Base-by-base conservation (phyloP, 1,284 basidiomycete species). In the Pseudozyma sp. region DNA sequence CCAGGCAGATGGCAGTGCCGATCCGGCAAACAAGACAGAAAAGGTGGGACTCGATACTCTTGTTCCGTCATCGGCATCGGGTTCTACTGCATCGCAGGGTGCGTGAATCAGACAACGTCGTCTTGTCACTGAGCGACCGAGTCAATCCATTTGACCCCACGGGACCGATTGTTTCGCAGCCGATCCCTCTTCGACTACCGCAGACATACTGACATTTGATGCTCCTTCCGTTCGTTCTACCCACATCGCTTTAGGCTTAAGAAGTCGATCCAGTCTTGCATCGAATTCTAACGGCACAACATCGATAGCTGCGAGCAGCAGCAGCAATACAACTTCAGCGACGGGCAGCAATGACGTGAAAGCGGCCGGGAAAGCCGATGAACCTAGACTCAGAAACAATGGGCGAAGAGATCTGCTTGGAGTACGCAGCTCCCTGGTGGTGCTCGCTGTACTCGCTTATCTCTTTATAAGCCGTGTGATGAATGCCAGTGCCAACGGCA, bases 391-490 rank as follows among this genome's bases (percentile, higher is more conserved):
- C 40, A 40, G 35, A 38, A 59, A 52, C 16, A 60, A 64, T 49
- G 47, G 59, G 16, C 60, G 70, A 12, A 53, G 66, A 59, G 72
- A 70, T 40, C 35, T 67, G 57, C 68, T 75, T 34, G 72, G 72
- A 5, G 34, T 69, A 44, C 72, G 72, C 48, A 70, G 68, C 57
- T 75, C 72, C 52, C 56, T 70, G 56, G 61, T 78, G 52, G 67
- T 73, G 34, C 50, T 76, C 12, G 73, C 73, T 11, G 63, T 78
- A 38, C 67, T 78, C 47, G 73, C 77, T 31, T 78, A 78, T 64
- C 70, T 78, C 38, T 78, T 78, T 57, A 52, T 78, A 53, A 78
- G 73, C 21, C 63, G 77, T n/a, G 53, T 76, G 5, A 68, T 75
- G 64, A 70, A 70, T 34, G 64, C 63, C 52, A 67, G 54, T 43